Base-by-base conservation (phyloP, 140 eudicot species). In the Ambrosia hybrid region DNA sequence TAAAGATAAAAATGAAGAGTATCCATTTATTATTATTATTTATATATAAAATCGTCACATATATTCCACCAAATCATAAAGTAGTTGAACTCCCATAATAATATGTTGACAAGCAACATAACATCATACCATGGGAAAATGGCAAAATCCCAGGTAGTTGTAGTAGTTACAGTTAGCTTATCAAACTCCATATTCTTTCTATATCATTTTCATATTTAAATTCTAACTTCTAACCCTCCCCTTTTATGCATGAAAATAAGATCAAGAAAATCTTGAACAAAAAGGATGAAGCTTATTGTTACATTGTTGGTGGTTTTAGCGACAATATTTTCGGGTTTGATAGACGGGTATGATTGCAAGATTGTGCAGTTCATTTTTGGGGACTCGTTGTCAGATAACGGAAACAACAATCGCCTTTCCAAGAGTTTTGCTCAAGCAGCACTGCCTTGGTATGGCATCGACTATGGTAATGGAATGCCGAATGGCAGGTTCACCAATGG, bases 401-500 rank as follows among this genome's bases (percentile, higher is more conserved):
- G 99, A 9, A 94, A 94, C 84, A 94, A 94, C 69, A 80, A 83
- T 12, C 66, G 84, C 58, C 89, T 94, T 37, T 33, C 89, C 34
- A 90, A 79, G 77, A 88, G 97, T 64, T 81, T 94, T 10, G 99
- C 99, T 51, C 86, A 73, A 67, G 99, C 99, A 0, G 91, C 79
- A 68, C 80, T 88, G 16, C 99, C 99, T 9, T 94, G 97, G 97
- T 94, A 94, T 37, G 99, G 99, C 21, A 90, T 94, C 10, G 99
- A 94, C 75, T 88, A 69, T 41, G 99, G 92, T 38, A 83, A 49
- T 38, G 99, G 99, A 4, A 48, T 90, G 85, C 99, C 99, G 6
- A 94, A 94, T 62, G 99, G 99, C 14, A 86, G 99, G 78, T 94
- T 90, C 75, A 78, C 96, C 26, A 94, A 94, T 70, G 99, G 99